Evolutionary conservation across 2,329 filamentous ascomycete species (phyloP).

Genomic region (Talaromyces atroroseus): DNA sequence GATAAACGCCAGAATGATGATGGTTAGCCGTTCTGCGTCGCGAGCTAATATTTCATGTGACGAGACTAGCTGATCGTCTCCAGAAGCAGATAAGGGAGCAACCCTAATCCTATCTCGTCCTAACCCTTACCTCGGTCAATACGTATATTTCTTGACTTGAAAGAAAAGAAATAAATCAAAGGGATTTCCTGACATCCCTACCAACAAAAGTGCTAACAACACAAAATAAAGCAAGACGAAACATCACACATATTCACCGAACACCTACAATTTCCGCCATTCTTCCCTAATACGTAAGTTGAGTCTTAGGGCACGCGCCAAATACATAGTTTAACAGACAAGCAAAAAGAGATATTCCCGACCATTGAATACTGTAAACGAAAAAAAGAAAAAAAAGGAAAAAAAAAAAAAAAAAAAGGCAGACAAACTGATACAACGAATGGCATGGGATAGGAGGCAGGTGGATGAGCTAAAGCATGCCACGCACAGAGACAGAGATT

Average conservation of each 20-base stretch:
- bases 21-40: not conserved
- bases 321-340: not conserved
- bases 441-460: not conserved
- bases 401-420: not conserved
- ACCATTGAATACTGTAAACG: not conserved
- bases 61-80: not conserved
- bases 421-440: conserved; percentile 8
- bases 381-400: not conserved
- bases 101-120: not conserved
- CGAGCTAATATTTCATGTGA: not conserved
- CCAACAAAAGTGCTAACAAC: not conserved
- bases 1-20: not conserved
- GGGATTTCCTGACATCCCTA: too few relatives aligned
- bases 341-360: conserved; percentile 2
- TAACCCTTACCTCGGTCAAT: too few relatives aligned
- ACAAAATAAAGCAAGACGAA: not conserved
- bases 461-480: too few relatives aligned
- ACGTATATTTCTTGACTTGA: too few relatives aligned
- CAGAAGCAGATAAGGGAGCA: not conserved
- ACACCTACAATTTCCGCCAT: too few relatives aligned
- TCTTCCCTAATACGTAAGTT: too few relatives aligned
- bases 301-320: too few relatives aligned
- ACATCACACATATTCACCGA: not conserved
- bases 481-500: too few relatives aligned
- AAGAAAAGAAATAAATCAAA: too few relatives aligned